A percentile compares a stretch with the other conserved stretches of the same genome.
Conservation (phyloP, 1,139 yeast genomes). For the Candida neerlandica region DNA sequence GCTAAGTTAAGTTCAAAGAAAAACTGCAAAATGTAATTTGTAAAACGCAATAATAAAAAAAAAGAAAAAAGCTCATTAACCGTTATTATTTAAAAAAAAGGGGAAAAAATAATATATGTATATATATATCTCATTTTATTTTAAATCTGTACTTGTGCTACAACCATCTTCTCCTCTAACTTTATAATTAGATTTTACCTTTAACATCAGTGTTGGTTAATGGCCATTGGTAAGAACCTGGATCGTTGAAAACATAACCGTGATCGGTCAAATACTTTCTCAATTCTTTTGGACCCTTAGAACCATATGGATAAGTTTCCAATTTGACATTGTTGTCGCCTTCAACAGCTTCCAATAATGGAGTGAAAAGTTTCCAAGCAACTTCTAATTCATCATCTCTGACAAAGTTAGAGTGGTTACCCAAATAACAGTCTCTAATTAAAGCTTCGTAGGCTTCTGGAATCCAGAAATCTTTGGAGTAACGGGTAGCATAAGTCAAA, state of each 20-base stretch:
- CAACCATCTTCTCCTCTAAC: not conserved
- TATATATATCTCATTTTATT: not conserved
- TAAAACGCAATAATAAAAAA: not conserved
- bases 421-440: constrained; percentile 85
- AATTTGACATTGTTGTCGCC: constrained; percentile 60
- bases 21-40: not conserved
- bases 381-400: constrained; percentile 96
- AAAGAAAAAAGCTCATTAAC: not conserved
- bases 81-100: not conserved
- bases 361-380: constrained; percentile 93
- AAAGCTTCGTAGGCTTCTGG: constrained; percentile 98
- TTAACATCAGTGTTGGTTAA: constrained; percentile 61
- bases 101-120: not conserved
- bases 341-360: constrained; percentile 80
- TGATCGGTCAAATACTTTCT: constrained; percentile 62
- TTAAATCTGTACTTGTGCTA: not conserved
- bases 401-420: constrained; percentile 95
- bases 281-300: constrained; percentile 81
- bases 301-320: constrained; percentile 78
- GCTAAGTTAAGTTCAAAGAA: not conserved
- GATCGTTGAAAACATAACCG: constrained; percentile 66
- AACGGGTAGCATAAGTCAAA: constrained; percentile 80
- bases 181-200: constrained; percentile 18
- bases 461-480: constrained; percentile 81
- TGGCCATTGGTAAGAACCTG: constrained; percentile 80